These are phyloP conservation scores for Huntiella decipiens DNA, from an alignment of 2,329 filamentous ascomycete genomes.

Conservation along the genomic window DNA sequence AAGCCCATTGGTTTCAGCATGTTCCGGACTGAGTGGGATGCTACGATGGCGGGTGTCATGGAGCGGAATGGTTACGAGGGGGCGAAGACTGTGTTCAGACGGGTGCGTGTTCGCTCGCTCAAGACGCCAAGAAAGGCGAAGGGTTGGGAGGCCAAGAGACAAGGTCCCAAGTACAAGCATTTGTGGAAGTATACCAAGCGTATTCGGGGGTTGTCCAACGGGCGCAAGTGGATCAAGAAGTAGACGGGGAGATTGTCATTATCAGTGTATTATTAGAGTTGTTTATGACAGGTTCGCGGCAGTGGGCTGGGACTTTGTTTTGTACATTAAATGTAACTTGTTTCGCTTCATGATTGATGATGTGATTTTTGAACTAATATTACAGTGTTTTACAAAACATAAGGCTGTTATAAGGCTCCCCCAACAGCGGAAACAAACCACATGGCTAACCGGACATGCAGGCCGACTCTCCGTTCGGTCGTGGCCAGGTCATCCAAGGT, in stretches of 20 bases:
- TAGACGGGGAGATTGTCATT: neutral
- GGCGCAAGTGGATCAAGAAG: constrained; percentile 23
- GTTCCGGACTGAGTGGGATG: constrained; percentile 83
- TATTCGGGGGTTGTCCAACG: constrained; percentile 29
- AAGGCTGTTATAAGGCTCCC: constrained; percentile 48
- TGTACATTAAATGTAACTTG: constrained; percentile 12
- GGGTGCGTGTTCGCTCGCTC: constrained; percentile 52
- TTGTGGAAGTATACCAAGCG: constrained; percentile 47
- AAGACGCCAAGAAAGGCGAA: constrained; percentile 41
- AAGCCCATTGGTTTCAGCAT: constrained; percentile 64
- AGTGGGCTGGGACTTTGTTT: neutral
- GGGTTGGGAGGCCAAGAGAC: constrained; percentile 48
- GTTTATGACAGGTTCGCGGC: neutral
- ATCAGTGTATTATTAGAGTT: neutral
- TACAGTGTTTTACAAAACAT: neutral
- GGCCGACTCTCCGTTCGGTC: constrained; percentile 64
- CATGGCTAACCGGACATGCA: constrained; percentile 78
- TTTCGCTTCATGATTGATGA: neutral
- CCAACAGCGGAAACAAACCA: constrained; percentile 78
- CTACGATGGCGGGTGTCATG: constrained; percentile 77
- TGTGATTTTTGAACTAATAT: neutral
- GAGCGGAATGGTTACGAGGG: constrained; percentile 53
- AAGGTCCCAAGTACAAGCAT: constrained; percentile 44
- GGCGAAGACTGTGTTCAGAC: constrained; percentile 68
- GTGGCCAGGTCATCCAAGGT: constrained; percentile 62